Evolutionary conservation across 192 early-diverging fungal genomes (phyloP).

Genomic region (Umbelopsis ramanniana): DNA sequence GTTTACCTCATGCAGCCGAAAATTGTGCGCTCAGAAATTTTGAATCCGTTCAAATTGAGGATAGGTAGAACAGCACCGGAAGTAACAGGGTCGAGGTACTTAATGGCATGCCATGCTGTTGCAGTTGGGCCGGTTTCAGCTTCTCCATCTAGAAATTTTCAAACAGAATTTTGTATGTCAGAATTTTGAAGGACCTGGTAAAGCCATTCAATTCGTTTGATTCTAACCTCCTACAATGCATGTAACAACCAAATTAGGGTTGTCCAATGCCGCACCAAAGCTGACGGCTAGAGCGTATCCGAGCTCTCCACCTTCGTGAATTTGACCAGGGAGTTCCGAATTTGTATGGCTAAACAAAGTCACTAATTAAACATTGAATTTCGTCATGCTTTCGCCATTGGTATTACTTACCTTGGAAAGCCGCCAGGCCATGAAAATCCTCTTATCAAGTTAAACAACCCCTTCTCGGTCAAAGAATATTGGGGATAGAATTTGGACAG

Average conservation of each 20-base stretch:
- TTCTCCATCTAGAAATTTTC: conserved; percentile 35
- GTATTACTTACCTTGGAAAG: conserved; percentile 35
- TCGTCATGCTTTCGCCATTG: no score
- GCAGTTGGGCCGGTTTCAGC: conserved; percentile 49
- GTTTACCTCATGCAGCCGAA: conserved; percentile 47
- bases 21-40: conserved; percentile 47
- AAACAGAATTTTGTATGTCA: no score
- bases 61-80: conserved; percentile 49
- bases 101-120: conserved; percentile 51
- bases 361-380: not conserved
- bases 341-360: conserved; percentile 39
- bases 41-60: conserved; percentile 48
- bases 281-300: conserved; percentile 49
- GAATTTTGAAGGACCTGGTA: no score
- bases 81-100: conserved; percentile 45
- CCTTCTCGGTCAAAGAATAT: conserved; percentile 34
- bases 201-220: not conserved
- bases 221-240: conserved; percentile 46
- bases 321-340: conserved; percentile 47
- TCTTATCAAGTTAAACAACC: conserved; percentile 30
- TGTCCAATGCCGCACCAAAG: conserved; percentile 53
- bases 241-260: conserved; percentile 51
- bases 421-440: conserved; percentile 52
- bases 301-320: conserved; percentile 52
- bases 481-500: conserved; percentile 43